These are phyloP conservation scores for Chaetomium fimeti DNA, from an alignment of 495 filamentous ascomycete genomes.

Conservation along the genomic window DNA sequence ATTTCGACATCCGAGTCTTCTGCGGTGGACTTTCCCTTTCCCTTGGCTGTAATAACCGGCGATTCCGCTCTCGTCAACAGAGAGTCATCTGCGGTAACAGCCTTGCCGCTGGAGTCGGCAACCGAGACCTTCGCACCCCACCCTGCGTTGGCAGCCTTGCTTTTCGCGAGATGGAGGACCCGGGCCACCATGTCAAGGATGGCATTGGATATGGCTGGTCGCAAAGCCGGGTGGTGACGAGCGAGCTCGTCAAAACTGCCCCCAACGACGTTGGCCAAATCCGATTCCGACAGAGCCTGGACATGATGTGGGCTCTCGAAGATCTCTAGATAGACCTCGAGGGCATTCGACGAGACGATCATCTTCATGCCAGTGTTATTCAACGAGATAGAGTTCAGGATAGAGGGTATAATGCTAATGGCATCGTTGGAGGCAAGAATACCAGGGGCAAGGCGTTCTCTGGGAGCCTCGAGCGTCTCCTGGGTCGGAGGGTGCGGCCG, in stretches of 20 bases:
- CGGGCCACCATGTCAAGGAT: constrained; percentile 80
- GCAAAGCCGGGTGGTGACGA: constrained; percentile 84
- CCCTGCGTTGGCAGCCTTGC: constrained; percentile 62
- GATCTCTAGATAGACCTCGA: constrained; percentile 86
- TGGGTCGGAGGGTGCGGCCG: constrained; percentile 47
- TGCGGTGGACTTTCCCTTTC: constrained; percentile 41
- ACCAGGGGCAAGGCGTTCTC: constrained; percentile 60
- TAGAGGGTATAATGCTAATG: constrained; percentile 77
- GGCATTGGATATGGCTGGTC: constrained; percentile 71
- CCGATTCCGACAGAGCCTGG: constrained; percentile 70
- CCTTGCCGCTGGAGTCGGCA: constrained; percentile 50
- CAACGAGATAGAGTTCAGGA: constrained; percentile 90
- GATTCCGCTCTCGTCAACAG: constrained; percentile 27
- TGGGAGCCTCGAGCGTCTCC: constrained; percentile 43
- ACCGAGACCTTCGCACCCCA: constrained; percentile 79
- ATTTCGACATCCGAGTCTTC: constrained; percentile 57
- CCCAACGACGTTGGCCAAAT: constrained; percentile 65
- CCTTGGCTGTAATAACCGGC: constrained; percentile 29
- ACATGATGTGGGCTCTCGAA: constrained; percentile 91
- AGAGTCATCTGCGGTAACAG: constrained; percentile 50
- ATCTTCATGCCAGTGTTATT: constrained; percentile 86
- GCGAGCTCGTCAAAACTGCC: constrained; percentile 90
- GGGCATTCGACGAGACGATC: constrained; percentile 76
- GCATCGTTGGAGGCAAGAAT: constrained; percentile 84
- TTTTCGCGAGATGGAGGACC: constrained; percentile 66